A percentile compares a stretch with the other conserved stretches of the same genome.
Evolutionary conservation across 2,329 filamentous ascomycete species (phyloP).

Genomic region (Fusarium sp.): DNA sequence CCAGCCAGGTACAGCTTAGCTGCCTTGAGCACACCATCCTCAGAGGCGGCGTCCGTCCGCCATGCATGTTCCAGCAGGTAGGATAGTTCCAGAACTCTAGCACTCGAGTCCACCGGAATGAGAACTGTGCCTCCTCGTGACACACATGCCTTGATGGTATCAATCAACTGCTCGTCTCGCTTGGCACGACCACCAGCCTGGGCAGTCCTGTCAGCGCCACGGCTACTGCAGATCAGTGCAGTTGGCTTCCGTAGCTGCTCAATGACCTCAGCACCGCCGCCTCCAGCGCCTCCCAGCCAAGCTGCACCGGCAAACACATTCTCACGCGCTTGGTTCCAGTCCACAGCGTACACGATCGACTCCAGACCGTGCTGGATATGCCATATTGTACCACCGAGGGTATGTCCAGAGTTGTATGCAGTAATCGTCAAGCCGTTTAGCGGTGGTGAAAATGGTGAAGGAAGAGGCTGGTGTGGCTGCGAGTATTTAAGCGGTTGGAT

Average conservation of each 20-base stretch:
- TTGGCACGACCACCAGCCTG: slow-evolving; percentile 79
- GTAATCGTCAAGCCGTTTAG: slow-evolving; percentile 94
- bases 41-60: slow-evolving; percentile 71
- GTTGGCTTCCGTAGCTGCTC: slow-evolving; percentile 95
- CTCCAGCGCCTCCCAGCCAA: slow-evolving; percentile 87
- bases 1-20: slow-evolving; percentile 84
- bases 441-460: slow-evolving; percentile 88
- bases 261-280: slow-evolving; percentile 88
- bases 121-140: slow-evolving; percentile 88
- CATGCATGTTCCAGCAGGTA: slow-evolving; percentile 95
- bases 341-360: slow-evolving; percentile 96
- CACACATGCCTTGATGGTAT: slow-evolving; percentile 83
- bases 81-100: slow-evolving; percentile 90
- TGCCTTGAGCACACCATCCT: slow-evolving; percentile 63
- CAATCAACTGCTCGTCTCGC: slow-evolving; percentile 86
- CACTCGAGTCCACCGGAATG: slow-evolving; percentile 94
- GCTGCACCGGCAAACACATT: slow-evolving; percentile 94
- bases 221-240: slow-evolving; percentile 90
- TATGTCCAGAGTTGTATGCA: slow-evolving; percentile 96
- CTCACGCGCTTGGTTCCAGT: slow-evolving; percentile 98
- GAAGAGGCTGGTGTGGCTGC: slow-evolving; percentile 90
- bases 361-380: slow-evolving; percentile 97
- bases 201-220: slow-evolving; percentile 78
- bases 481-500: slow-evolving; percentile 97
- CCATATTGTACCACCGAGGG: slow-evolving; percentile 97